A percentile compares a stretch with the other conserved stretches of the same genome.
Evolutionary conservation across 768 basidiomycete species (phyloP).

Genomic region (Tulasnella sp.): DNA sequence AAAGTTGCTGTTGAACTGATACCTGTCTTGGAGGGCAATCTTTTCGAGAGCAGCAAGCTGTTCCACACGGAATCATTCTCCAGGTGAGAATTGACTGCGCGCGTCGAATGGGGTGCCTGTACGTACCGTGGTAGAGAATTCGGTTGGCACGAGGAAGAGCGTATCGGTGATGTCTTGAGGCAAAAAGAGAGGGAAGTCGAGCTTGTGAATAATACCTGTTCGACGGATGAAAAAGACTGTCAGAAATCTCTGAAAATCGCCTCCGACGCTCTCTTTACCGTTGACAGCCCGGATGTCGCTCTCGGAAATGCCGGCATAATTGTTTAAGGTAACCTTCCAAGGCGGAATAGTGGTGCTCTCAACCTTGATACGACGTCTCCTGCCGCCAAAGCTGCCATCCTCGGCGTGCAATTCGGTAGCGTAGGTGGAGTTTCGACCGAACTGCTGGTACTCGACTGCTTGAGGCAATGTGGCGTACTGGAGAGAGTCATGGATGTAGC

Average conservation of each 20-base stretch:
- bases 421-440: slow-evolving; percentile 18
- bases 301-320: slow-evolving; percentile 7
- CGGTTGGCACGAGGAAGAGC: not conserved
- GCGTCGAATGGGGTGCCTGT: too few species aligned
- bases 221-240: not conserved
- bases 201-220: slow-evolving; percentile 18
- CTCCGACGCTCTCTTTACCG: not conserved
- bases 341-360: slow-evolving; percentile 6
- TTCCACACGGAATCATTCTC: too few species aligned
- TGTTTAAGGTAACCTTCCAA: slow-evolving; percentile 18
- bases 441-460: not conserved
- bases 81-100: not conserved
- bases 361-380: slow-evolving; percentile 16
- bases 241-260: not conserved
- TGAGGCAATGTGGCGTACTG: slow-evolving; percentile 15
- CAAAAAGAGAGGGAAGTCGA: slow-evolving; percentile 15
- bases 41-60: slow-evolving; percentile 12
- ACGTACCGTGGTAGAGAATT: slow-evolving; percentile 16
- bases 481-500: slow-evolving; percentile 10
- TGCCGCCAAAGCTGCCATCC: slow-evolving; percentile 15
- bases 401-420: slow-evolving; percentile 7
- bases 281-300: slow-evolving; percentile 12
- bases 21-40: slow-evolving; percentile 11
- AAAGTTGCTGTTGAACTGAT: slow-evolving; percentile 11
- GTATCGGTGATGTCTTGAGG: slow-evolving; percentile 7